A percentile compares a stretch with the other conserved stretches of the same genome.
These are phyloP conservation scores for Akanthomyces muscarius DNA, from an alignment of 2,329 filamentous ascomycete genomes.

Conservation along the genomic window DNA sequence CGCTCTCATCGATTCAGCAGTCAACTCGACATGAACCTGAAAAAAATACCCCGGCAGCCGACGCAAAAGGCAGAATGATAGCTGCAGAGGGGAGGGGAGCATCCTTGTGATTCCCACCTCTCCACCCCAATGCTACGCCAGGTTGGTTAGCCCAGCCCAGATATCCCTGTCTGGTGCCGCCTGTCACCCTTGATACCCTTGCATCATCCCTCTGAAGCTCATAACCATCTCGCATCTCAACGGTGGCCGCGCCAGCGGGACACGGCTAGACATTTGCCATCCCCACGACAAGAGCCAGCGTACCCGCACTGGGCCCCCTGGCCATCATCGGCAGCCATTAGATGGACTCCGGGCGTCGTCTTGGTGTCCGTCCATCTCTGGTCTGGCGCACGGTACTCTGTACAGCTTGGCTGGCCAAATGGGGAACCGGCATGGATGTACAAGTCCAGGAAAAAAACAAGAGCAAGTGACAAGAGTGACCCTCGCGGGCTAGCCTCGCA, in stretches of 20 bases:
- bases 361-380: background rate
- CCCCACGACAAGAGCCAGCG: background rate
- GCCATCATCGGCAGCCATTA: conserved; percentile 8
- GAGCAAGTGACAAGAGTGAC: conserved; percentile 5
- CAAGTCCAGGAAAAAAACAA: background rate
- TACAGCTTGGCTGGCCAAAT: conserved; percentile 4
- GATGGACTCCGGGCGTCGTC: background rate
- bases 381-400: background rate
- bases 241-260: conserved; percentile 16
- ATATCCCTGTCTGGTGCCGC: conserved; percentile 16
- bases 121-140: conserved; percentile 7
- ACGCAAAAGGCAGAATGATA: background rate
- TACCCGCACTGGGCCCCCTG: conserved; percentile 2
- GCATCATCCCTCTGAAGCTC: conserved; percentile 15
- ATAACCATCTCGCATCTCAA: conserved; percentile 16
- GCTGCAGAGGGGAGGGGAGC: background rate
- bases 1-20: background rate
- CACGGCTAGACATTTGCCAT: conserved; percentile 10
- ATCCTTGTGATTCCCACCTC: conserved; percentile 16
- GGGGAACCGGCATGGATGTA: conserved; percentile 1
- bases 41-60: background rate
- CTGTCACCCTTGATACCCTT: conserved; percentile 17
- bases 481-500: background rate
- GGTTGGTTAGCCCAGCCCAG: background rate
- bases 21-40: background rate